Conservation (phyloP, 768 basidiomycete species). For the Termitomyces sp. region DNA sequence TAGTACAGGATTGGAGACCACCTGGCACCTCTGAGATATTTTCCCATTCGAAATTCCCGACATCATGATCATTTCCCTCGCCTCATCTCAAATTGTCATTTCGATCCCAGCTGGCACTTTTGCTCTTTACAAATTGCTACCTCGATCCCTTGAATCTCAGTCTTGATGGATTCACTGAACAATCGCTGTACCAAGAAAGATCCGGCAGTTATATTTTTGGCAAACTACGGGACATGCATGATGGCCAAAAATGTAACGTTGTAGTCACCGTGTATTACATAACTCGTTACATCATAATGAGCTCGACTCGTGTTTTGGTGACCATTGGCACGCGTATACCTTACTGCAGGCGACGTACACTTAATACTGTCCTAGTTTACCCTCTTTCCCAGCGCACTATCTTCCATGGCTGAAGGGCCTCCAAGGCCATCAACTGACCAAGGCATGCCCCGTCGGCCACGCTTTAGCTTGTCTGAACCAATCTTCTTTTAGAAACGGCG, state of each 20-base stretch:
- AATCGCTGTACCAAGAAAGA: too few relatives aligned
- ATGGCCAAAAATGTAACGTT: neutral
- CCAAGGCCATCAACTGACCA: constrained; percentile 52
- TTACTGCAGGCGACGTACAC: constrained; percentile 3
- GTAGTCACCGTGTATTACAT: neutral
- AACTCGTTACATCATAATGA: neutral
- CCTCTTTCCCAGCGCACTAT: neutral
- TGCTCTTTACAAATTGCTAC: neutral
- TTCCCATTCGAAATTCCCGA: too few relatives aligned
- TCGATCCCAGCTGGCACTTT: neutral
- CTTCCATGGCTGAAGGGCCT: constrained; percentile 48
- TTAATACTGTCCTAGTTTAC: neutral
- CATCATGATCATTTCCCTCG: neutral
- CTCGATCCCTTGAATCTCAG: neutral
- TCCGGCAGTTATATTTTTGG: neutral
- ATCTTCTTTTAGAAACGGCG: constrained; percentile 44
- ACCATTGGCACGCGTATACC: neutral
- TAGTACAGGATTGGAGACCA: too few relatives aligned
- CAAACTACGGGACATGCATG: neutral
- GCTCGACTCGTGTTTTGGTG: neutral
- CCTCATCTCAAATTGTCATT: neutral
- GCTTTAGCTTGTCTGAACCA: neutral
- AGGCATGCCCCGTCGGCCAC: constrained; percentile 29
- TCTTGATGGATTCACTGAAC: too few relatives aligned
- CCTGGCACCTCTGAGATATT: neutral